Percentiles rank a stretch among this genome's conserved stretches.
Evolutionary conservation across 148 eudicot genomes (phyloP).

Genomic region (Selenicereus undatus): DNA sequence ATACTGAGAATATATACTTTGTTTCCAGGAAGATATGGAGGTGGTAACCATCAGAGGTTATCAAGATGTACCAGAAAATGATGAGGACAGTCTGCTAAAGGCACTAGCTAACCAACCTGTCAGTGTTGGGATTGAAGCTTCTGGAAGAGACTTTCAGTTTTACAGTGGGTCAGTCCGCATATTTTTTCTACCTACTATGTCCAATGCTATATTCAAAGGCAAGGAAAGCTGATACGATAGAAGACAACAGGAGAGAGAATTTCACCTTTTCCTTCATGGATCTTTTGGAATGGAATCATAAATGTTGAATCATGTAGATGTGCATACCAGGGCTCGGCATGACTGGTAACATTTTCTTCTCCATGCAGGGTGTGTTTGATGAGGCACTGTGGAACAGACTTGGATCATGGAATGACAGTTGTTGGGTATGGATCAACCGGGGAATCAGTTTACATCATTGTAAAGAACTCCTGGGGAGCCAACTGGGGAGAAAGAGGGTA

Average conservation of each 20-base stretch:
- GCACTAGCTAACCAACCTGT: slow-evolving; percentile 60
- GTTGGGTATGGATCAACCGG: slow-evolving; percentile 50
- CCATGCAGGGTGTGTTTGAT: slow-evolving; percentile 48
- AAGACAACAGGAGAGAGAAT: not conserved
- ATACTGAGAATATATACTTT: not conserved
- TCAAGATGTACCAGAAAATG: slow-evolving; percentile 51
- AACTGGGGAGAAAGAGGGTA: slow-evolving; percentile 43
- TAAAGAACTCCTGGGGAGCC: slow-evolving; percentile 52
- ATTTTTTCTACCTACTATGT: not conserved
- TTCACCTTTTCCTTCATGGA: not conserved
- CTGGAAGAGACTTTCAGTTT: slow-evolving; percentile 51
- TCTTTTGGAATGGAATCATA: too few relatives aligned
- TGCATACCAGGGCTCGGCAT: not conserved
- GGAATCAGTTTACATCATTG: slow-evolving; percentile 46
- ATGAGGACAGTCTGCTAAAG: slow-evolving; percentile 44
- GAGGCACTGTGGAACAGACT: slow-evolving; percentile 42
- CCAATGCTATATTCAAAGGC: not conserved
- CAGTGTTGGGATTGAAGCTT: slow-evolving; percentile 51
- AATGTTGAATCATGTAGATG: too few relatives aligned
- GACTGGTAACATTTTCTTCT: not conserved
- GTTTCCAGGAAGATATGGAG: slow-evolving; percentile 32
- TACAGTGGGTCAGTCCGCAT: slow-evolving; percentile 41
- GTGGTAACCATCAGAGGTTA: slow-evolving; percentile 47
- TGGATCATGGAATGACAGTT: slow-evolving; percentile 51
- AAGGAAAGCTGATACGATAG: not conserved